These are phyloP conservation scores for Candida nanaspora DNA, from an alignment of 805 yeast species.

Conservation along the genomic window DNA sequence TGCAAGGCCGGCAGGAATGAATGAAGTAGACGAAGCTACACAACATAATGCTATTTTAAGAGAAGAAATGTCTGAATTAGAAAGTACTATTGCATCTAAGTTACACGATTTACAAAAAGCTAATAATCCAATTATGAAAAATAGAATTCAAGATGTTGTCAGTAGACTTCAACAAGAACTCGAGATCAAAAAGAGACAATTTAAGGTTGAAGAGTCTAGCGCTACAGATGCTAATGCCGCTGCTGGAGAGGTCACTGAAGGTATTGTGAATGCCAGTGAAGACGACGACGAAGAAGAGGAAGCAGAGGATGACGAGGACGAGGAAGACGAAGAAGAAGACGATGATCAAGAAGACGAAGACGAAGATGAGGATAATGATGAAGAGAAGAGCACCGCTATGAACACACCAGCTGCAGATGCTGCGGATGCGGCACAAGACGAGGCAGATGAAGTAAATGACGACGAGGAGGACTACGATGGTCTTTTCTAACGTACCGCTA, in stretches of 20 bases:
- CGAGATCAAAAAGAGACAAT: conserved; percentile 69
- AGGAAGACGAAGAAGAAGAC: conserved; percentile 17
- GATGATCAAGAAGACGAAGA: conserved; percentile 22
- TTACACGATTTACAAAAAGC: conserved; percentile 66
- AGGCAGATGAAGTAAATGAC: conserved; percentile 19
- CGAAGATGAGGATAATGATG: conserved; percentile 16
- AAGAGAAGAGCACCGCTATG: conserved; percentile 13
- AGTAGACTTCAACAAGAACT: conserved; percentile 72
- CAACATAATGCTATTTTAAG: conserved; percentile 68
- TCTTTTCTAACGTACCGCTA: conserved; percentile 10
- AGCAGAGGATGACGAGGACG: conserved; percentile 11
- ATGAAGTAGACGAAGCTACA: conserved; percentile 41
- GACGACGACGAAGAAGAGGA: conserved; percentile 26
- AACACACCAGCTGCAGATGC: conserved; percentile 7
- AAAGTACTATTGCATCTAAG: conserved; percentile 68
- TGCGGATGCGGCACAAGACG: conserved; percentile 3
- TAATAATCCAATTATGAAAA: conserved; percentile 76
- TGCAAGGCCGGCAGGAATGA: conserved; percentile 5
- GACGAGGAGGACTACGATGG: conserved; percentile 26
- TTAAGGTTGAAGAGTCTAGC: conserved; percentile 28
- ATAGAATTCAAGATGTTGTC: conserved; percentile 78
- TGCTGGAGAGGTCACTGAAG: conserved; percentile 49
- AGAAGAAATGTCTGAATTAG: conserved; percentile 83
- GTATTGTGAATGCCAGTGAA: conserved; percentile 45
- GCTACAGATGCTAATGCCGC: conserved; percentile 14